Percentiles rank a stretch among this genome's conserved stretches.
Conservation (phyloP, 192 early-diverging fungal species). For the Coemansia sp. region DNA sequence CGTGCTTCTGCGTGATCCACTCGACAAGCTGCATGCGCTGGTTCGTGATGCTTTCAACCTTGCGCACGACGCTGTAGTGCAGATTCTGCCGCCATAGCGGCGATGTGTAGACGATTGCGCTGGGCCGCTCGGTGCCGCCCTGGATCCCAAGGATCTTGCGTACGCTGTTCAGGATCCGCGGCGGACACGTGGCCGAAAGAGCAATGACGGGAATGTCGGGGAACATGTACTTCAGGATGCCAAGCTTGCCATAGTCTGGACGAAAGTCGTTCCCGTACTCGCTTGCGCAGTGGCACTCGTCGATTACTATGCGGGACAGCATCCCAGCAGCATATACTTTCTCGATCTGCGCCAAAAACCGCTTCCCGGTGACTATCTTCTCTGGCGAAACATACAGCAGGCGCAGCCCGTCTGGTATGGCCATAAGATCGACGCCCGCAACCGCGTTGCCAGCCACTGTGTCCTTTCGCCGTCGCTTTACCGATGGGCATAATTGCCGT, state of each 20-base stretch:
- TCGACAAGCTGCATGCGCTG: slow-evolving; percentile 55
- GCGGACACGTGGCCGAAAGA: slow-evolving; percentile 75
- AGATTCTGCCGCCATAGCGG: slow-evolving; percentile 68
- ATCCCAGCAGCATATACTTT: slow-evolving; percentile 42
- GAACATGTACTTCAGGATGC: slow-evolving; percentile 58
- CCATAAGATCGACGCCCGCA: neutral
- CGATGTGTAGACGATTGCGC: slow-evolving; percentile 60
- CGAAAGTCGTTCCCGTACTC: slow-evolving; percentile 61
- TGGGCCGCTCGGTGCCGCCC: slow-evolving; percentile 34
- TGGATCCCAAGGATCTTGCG: slow-evolving; percentile 56
- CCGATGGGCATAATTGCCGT: slow-evolving; percentile 12
- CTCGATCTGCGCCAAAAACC: slow-evolving; percentile 45
- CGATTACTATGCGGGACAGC: slow-evolving; percentile 53
- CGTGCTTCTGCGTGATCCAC: slow-evolving; percentile 60
- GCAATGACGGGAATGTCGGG: slow-evolving; percentile 70
- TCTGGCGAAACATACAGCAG: slow-evolving; percentile 60
- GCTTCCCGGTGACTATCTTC: slow-evolving; percentile 52
- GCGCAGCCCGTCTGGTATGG: slow-evolving; percentile 17
- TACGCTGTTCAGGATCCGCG: slow-evolving; percentile 57
- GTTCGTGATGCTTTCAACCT: slow-evolving; percentile 39
- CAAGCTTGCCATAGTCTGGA: slow-evolving; percentile 56
- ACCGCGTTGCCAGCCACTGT: neutral
- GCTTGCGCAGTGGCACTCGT: slow-evolving; percentile 60
- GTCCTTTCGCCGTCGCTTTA: slow-evolving; percentile 14
- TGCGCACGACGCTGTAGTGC: slow-evolving; percentile 60